phyloP scores from a whole-genome alignment of 208 protist species.

The Porcisia deanei region DNA sequence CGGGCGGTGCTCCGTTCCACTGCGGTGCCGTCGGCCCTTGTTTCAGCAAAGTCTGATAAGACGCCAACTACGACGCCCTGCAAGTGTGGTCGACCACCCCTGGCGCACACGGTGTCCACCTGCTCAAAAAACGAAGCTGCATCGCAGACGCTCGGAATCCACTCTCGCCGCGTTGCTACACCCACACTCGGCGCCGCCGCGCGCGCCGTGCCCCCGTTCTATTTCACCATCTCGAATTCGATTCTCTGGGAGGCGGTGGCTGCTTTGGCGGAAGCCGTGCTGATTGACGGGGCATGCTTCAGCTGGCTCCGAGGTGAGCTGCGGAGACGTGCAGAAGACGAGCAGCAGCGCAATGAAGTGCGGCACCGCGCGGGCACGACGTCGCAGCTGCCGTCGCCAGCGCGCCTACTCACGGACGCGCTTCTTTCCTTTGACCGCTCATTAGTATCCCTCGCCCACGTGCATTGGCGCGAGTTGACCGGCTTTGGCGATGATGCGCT shows the following conservation, averaged over 20 bases:
- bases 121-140: not conserved
- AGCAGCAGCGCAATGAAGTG: not conserved
- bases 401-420: slow-evolving; percentile 7
- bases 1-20: not conserved
- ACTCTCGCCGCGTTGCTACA: not conserved
- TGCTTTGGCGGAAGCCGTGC: slow-evolving; percentile 24
- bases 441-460: not conserved
- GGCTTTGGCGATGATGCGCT: not conserved
- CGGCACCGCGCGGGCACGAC: not conserved
- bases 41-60: not conserved
- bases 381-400: not conserved
- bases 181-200: not conserved
- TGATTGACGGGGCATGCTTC: slow-evolving; percentile 21
- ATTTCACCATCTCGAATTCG: slow-evolving; percentile 12
- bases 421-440: slow-evolving; percentile 10
- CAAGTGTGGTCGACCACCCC: not conserved
- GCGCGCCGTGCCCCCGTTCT: not conserved
- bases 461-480: not conserved
- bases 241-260: slow-evolving; percentile 31
- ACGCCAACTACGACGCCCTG: not conserved
- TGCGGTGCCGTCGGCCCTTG: not conserved
- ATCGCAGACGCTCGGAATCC: not conserved
- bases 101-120: not conserved
- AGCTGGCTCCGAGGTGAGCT: slow-evolving; percentile 12
- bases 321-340: not conserved